Percentiles rank a stretch among this genome's conserved stretches.
Conservation (phyloP, 352 stramenopile species). For the Phytophthora capsici region DNA sequence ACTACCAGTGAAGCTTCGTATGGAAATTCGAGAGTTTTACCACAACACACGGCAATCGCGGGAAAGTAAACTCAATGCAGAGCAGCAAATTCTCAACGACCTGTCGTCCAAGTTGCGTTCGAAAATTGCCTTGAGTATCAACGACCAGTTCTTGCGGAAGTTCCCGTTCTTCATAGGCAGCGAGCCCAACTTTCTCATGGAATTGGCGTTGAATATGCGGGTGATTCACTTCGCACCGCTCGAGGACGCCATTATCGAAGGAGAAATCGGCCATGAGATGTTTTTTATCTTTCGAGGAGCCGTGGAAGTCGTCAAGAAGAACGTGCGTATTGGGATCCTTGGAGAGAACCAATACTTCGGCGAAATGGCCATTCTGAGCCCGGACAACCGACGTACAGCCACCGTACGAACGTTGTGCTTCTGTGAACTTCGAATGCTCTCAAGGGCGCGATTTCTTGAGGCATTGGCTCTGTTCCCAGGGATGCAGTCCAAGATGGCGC, state of each 20-base stretch:
- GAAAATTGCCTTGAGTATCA: constrained; percentile 82
- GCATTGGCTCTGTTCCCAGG: constrained; percentile 51
- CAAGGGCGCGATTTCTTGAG: constrained; percentile 64
- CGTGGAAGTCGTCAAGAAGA: constrained; percentile 56
- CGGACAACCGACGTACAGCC: constrained; percentile 60
- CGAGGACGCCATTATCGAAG: constrained; percentile 59
- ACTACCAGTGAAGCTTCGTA: constrained; percentile 64
- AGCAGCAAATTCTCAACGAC: constrained; percentile 68
- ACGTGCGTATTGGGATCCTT: constrained; percentile 57
- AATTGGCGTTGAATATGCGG: constrained; percentile 79
- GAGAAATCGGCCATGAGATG: constrained; percentile 76
- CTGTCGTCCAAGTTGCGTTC: constrained; percentile 73
- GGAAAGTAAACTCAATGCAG: constrained; percentile 69
- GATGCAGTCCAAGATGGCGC: constrained; percentile 70
- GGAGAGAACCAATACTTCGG: constrained; percentile 84
- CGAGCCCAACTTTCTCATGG: constrained; percentile 81
- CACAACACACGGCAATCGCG: constrained; percentile 72
- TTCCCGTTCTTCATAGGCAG: constrained; percentile 79
- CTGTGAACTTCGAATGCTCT: constrained; percentile 70
- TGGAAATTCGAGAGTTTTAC: constrained; percentile 84
- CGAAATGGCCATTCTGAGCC: constrained; percentile 77
- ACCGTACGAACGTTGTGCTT: constrained; percentile 77
- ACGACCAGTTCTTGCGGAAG: constrained; percentile 79
- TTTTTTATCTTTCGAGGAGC: constrained; percentile 74
- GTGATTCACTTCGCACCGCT: constrained; percentile 75